phyloP scores from a whole-genome alignment of 1,284 basidiomycete species.

The Ceraceosorus guamensis region DNA sequence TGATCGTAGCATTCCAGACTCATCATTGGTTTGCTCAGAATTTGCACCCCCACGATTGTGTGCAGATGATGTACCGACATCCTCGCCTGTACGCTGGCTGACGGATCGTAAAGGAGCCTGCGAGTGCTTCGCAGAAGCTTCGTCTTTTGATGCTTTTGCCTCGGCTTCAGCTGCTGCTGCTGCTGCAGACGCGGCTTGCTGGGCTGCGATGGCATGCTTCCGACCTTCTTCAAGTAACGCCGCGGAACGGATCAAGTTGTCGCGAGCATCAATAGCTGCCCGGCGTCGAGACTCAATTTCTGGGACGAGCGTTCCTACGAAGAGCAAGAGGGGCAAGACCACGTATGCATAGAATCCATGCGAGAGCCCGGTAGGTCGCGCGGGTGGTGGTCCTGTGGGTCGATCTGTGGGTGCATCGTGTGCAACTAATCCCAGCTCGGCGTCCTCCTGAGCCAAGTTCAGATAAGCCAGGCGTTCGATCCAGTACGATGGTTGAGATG shows the following conservation, averaged over 20 bases:
- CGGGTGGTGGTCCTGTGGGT: not conserved
- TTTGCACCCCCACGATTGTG: no score
- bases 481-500: slow-evolving; percentile 1
- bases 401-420: not conserved
- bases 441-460: slow-evolving; percentile 24
- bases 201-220: not conserved
- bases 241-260: slow-evolving; percentile 5
- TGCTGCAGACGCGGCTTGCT: not conserved
- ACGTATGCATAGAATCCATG: not conserved
- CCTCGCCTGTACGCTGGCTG: no score
- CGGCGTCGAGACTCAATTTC: slow-evolving; percentile 26
- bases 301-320: slow-evolving; percentile 25
- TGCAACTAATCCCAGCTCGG: slow-evolving; percentile 18
- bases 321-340: slow-evolving; percentile 20
- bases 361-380: not conserved
- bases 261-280: slow-evolving; percentile 26
- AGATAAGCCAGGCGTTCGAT: slow-evolving; percentile 24
- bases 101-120: not conserved
- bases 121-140: not conserved
- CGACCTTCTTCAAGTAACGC: not conserved
- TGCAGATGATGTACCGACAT: no score
- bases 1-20: not conserved
- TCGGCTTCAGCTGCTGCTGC: not conserved
- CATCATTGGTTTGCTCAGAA: no score
- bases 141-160: not conserved